Base-by-base conservation (phyloP, 2,329 filamentous ascomycete genomes). In the Verticillium alfalfae region DNA sequence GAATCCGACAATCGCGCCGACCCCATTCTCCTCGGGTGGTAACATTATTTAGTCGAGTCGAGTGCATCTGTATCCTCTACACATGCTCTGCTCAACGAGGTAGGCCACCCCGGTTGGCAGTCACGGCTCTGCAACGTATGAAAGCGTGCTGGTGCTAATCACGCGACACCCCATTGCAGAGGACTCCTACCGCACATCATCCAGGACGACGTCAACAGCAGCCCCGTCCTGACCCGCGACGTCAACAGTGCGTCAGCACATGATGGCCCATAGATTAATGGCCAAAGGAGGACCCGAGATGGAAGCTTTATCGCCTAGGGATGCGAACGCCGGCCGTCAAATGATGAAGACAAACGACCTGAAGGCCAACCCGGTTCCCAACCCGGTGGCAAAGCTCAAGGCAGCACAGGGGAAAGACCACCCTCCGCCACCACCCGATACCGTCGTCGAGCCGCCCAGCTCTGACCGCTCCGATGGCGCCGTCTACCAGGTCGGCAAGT, bases 401-500 rank as follows among this genome's bases (percentile, higher is more conserved):
- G 77, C 85, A 60, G 78, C 74, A 71, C 87, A 83, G 67, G 85
- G 88, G 67, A 89, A 89, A 73, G 86, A 89, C 66, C 86, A 88
- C 64, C 86, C 87, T 49, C 83, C 85, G 16, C 85, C 86, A 37
- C 87, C 87, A n/a, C 87, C 87, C 15, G 70, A 79, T 10, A 77
- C 84, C 65, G 82, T 89, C 56, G 73, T 76, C 26, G 86, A 89
- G 72, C 86, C 86, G 22, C 81, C 89, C 56, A 90, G 89, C 70
- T 78, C 81, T 60, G 89, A 92, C 72, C 87, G 88, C 60, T 84
- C 82, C 61, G 81, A 88, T 76, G 90, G 90, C 60, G 85, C 88
- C 60, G 81, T 88, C 57, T 94, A 93, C 78, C 85, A 89, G 68
- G 87, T 91, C 37, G 89, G 90, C 62, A 87, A 86, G 69, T 81